phyloP scores from a whole-genome alignment of 306 rosid genomes.

The Rosa chinensis region DNA sequence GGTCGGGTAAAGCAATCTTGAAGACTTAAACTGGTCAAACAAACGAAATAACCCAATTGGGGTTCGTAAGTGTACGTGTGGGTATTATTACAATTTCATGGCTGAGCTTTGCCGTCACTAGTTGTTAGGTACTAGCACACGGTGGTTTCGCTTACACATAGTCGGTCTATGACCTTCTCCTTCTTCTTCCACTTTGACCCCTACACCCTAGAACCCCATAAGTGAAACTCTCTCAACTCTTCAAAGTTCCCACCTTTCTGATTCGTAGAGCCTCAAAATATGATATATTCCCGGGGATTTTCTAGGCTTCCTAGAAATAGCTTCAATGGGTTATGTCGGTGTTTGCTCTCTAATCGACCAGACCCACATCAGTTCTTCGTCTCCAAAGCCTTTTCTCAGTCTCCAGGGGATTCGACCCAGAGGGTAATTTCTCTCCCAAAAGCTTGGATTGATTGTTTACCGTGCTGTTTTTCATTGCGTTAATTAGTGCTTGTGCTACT shows the following conservation, averaged over 20 bases:
- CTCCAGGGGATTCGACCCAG: not conserved
- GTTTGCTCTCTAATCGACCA: constrained; percentile 35
- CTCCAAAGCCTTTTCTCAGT: constrained; percentile 18
- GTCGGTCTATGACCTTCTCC: not conserved
- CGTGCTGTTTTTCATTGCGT: not conserved
- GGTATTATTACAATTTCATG: constrained; percentile 17
- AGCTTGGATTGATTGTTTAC: constrained; percentile 3
- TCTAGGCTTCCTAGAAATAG: constrained; percentile 50
- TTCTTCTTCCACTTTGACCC: constrained; percentile 20
- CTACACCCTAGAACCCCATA: not conserved
- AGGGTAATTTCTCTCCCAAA: no score
- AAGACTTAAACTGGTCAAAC: no score
- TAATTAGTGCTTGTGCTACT: constrained; percentile 32
- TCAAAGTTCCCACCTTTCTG: not conserved
- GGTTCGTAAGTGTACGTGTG: not conserved
- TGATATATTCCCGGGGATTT: constrained; percentile 53
- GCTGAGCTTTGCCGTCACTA: constrained; percentile 40
- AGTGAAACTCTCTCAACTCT: not conserved
- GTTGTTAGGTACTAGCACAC: not conserved
- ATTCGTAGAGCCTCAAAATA: constrained; percentile 10
- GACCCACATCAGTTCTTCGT: constrained; percentile 33
- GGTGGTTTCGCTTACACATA: constrained; percentile 12
- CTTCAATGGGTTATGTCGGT: constrained; percentile 41
- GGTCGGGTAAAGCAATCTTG: no score
- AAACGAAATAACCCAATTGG: not conserved